Base-by-base conservation (phyloP, 225 moss, liverwort and hornwort species). In the Asterella californica region DNA sequence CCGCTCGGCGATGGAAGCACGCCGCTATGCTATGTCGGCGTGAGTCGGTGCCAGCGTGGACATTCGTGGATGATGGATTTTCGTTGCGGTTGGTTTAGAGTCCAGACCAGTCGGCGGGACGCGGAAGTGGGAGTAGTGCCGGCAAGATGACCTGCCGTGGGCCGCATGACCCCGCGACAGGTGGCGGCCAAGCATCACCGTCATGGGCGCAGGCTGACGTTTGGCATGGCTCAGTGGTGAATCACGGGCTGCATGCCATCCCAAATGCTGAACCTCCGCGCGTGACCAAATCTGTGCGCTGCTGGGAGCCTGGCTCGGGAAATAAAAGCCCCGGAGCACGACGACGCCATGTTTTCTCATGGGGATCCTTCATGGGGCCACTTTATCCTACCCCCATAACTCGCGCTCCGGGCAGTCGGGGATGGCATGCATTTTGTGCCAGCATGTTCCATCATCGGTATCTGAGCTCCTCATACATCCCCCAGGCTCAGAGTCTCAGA, bases 371-470 rank as follows among this genome's bases (percentile, higher is more conserved):
- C 67, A 70, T 70, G 70, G 70, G 70, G 70, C 42, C 38, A 70
- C 30, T 42, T 37, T 70, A 70, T 70, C 37, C 70, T 42, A 38
- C 19, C 70, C 45, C 25, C 65, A 65, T 65, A 30, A 65, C 1
- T 70, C 3, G 70, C 70, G 3, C 10, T 70, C 70, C 38, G 70
- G 70, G 70, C 70, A 70, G 38, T 70, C 38, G 45, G 42, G 15
- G 70, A 70, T 37, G 70, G 42, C 70, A 70, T 70, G 70, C 42
- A 70, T 32, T 32, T 9, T 70, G n/a, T n/a, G n/a, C n/a, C n/a
- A n/a, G 70, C 70, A 70, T 70, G 70, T 70, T 70, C 70, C 33
- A 70, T 24, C 70, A 24, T 70, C 42, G 70, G 70, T 0, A 70
- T 70, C 45, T 46, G 70, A 25, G 70, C 15, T 65, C 65, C 65